A percentile compares a stretch with the other conserved stretches of the same genome.
Conservation (phyloP, 148 eudicot species). For the Cornus florida region DNA sequence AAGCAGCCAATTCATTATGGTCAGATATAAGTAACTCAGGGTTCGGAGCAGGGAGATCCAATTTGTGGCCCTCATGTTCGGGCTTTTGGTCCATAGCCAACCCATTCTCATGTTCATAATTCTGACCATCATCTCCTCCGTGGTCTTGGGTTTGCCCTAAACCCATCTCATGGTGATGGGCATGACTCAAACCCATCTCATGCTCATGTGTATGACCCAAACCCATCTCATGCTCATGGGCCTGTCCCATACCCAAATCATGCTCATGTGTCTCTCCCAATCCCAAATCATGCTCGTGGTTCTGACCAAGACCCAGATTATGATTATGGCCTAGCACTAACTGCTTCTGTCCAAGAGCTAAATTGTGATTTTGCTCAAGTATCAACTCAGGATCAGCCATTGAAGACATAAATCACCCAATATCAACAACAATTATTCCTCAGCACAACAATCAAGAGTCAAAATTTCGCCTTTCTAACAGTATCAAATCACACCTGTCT, state of each 20-base stretch:
- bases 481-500: background rate
- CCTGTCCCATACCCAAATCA: background rate
- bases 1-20: constrained; percentile 28
- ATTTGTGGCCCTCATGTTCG: constrained; percentile 23
- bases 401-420: background rate
- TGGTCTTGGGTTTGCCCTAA: constrained; percentile 23
- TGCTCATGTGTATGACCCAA: constrained; percentile 14
- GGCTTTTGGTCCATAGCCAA: constrained; percentile 30
- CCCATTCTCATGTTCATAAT: constrained; percentile 33
- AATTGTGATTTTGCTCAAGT: constrained; percentile 39
- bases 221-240: constrained; percentile 7
- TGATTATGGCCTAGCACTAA: constrained; percentile 20
- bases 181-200: constrained; percentile 25
- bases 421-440: background rate
- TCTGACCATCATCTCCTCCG: constrained; percentile 21
- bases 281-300: constrained; percentile 18
- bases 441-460: background rate
- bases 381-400: constrained; percentile 49
- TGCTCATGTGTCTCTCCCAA: background rate
- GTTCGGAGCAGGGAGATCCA: constrained; percentile 22
- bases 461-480: background rate
- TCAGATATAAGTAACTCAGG: constrained; percentile 32
- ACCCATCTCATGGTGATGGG: constrained; percentile 29
- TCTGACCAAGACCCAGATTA: constrained; percentile 27
- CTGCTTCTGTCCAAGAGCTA: constrained; percentile 19